A percentile compares a stretch with the other conserved stretches of the same genome.
These are phyloP conservation scores for Nicotiana undulata DNA, from an alignment of 257 asterid genomes.

Conservation along the genomic window DNA sequence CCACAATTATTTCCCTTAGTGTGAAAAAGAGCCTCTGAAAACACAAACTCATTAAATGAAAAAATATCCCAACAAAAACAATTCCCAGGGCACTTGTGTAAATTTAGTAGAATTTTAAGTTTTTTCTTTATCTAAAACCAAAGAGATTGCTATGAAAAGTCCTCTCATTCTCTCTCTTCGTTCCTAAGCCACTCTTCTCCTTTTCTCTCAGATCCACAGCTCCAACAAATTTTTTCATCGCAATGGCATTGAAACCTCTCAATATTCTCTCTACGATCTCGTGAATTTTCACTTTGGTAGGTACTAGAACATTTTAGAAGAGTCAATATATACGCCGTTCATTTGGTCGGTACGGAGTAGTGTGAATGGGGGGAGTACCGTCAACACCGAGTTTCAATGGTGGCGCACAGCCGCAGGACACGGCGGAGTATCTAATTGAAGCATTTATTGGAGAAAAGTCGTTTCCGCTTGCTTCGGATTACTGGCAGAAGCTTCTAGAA, in stretches of 20 bases:
- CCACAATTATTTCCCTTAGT: background rate
- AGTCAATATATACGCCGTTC: background rate
- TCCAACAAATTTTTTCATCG: background rate
- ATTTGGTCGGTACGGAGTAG: background rate
- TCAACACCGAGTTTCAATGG: slow-evolving; percentile 70
- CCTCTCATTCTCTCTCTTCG: slow-evolving; percentile 4
- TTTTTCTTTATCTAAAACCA: background rate
- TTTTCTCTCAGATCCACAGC: slow-evolving; percentile 11
- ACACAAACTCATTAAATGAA: background rate
- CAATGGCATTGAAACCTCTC: slow-evolving; percentile 4
- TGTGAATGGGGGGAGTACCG: slow-evolving; percentile 78
- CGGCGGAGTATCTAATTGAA: slow-evolving; percentile 76
- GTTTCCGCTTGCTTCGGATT: slow-evolving; percentile 71
- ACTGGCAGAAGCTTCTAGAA: slow-evolving; percentile 96
- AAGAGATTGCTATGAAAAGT: slow-evolving; percentile 4
- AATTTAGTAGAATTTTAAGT: background rate
- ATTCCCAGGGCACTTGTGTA: background rate
- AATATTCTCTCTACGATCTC: background rate
- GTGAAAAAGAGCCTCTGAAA: background rate
- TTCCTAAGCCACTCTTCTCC: background rate
- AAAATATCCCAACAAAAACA: too few species aligned
- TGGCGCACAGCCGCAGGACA: slow-evolving; percentile 58
- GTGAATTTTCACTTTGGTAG: background rate
- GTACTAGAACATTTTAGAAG: background rate
- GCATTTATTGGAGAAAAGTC: slow-evolving; percentile 73